Base-by-base conservation (phyloP, 2,329 filamentous ascomycete genomes). In the Ophiostoma ulmi region DNA sequence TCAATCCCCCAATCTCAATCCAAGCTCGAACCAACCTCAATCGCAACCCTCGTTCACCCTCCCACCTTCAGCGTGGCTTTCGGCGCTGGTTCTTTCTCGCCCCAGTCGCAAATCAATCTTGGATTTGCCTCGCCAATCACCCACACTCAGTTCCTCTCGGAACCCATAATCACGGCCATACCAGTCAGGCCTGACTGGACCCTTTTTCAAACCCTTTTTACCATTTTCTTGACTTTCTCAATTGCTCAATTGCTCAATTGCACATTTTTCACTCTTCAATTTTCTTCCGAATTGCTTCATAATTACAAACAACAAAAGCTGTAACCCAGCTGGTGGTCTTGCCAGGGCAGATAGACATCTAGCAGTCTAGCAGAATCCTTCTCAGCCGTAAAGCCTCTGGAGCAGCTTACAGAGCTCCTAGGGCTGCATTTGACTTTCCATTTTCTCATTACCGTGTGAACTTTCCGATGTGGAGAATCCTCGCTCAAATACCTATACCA, bases 151-250 rank as follows among this genome's bases (percentile, higher is more conserved):
- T 63, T 35, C 52, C 52, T 26, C 22, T 17, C 58, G 61, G 61
- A 65, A 39, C 31, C 44, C 22, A 17, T 52, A 31, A 69, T 44
- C 39, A 63, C 71, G 70, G 71, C 72, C 70, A 55, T 68, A 61
- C 69, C 70, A 68, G 72, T 71, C 72, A 72, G 71, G 70, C 69
- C 73, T 73, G 71, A 70, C 70, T 74, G 73, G 70, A 61, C 39
- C n/a, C 52, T 22, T 31, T 39, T 5, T 61, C 22, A 8, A 63
- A 36, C 11, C 5, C 26, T 13, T 26, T 26, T 26, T 26, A 8
- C 26, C 26, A 63, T 11, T 63, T 63, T 63, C 58, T 35, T 10
- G 13, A 13, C 26, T 48, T 20, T 22, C 20, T 38, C 39, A 11
- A 26, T 13, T 22, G 31, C 31, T 31, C 31, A 31, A 31, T 31